These are phyloP conservation scores for Neurospora sp. DNA, from an alignment of 495 filamentous ascomycete species.

Conservation along the genomic window DNA sequence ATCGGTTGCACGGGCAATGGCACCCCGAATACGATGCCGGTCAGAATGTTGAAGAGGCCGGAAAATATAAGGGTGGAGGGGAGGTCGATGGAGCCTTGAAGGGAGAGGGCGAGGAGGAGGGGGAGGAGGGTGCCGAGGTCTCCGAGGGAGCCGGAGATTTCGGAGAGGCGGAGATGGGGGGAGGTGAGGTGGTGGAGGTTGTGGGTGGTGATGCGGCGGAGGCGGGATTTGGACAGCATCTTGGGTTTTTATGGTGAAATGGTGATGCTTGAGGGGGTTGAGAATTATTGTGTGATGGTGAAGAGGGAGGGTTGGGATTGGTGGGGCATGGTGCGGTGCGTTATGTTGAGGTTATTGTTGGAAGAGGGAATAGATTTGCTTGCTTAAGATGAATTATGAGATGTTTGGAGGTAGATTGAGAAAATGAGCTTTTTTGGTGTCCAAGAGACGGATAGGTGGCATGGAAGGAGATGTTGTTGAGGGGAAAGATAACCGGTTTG, in stretches of 20 bases:
- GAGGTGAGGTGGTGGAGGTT: neutral
- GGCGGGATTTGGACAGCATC: neutral
- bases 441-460: neutral
- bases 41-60: slow-evolving; percentile 74
- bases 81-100: slow-evolving; percentile 66
- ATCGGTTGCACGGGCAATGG: slow-evolving; percentile 82
- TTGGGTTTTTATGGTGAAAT: neutral
- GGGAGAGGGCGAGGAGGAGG: slow-evolving; percentile 71
- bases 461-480: neutral
- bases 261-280: neutral
- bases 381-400: neutral
- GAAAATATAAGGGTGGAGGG: slow-evolving; percentile 79
- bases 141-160: slow-evolving; percentile 83
- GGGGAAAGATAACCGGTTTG: neutral
- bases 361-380: neutral
- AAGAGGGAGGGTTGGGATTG: neutral
- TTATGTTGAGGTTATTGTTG: neutral
- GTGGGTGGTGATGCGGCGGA: neutral
- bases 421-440: neutral
- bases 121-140: slow-evolving; percentile 89
- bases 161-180: slow-evolving; percentile 17
- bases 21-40: slow-evolving; percentile 73
- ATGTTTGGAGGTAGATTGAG: neutral
- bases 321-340: neutral
- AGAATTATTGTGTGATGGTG: neutral